These are phyloP conservation scores for Onygenales sp. DNA, from an alignment of 2,329 filamentous ascomycete genomes.

Conservation along the genomic window DNA sequence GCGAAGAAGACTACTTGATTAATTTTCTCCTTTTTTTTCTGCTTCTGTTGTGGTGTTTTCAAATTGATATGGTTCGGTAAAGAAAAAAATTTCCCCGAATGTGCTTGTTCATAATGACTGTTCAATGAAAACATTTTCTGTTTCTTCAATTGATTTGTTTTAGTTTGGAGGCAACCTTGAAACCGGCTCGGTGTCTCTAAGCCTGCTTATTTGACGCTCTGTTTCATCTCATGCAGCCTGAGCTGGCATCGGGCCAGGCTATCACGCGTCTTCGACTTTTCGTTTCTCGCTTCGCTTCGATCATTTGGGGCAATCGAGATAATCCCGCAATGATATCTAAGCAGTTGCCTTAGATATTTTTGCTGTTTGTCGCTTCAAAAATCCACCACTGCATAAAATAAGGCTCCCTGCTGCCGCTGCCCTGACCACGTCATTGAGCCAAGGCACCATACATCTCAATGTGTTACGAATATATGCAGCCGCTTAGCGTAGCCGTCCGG, in stretches of 20 bases:
- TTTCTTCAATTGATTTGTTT: neutral
- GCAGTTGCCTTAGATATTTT: neutral
- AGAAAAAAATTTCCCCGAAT: slow-evolving; percentile 2
- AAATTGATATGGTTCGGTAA: slow-evolving; percentile 4
- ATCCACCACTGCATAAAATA: neutral
- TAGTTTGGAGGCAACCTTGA: neutral
- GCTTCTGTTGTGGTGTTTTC: slow-evolving; percentile 8
- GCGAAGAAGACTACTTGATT: slow-evolving; percentile 35
- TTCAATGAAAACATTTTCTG: neutral
- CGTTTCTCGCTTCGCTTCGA: neutral
- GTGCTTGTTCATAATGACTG: neutral
- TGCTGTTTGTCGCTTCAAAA: neutral
- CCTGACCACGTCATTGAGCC: slow-evolving; percentile 1
- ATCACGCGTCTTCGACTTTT: neutral
- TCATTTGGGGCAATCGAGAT: neutral
- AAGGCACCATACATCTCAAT: neutral
- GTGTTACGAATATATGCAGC: slow-evolving; percentile 2
- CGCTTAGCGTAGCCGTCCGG: neutral
- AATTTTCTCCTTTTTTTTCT: neutral
- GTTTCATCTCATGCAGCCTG: neutral
- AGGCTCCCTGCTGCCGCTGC: neutral
- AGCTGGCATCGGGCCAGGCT: neutral
- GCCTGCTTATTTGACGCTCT: neutral
- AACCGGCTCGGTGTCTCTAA: neutral
- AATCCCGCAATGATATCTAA: neutral